Percentiles rank a stretch among this genome's conserved stretches.
These are phyloP conservation scores for Bassia scoparia DNA, from an alignment of 148 eudicot species.

Conservation along the genomic window DNA sequence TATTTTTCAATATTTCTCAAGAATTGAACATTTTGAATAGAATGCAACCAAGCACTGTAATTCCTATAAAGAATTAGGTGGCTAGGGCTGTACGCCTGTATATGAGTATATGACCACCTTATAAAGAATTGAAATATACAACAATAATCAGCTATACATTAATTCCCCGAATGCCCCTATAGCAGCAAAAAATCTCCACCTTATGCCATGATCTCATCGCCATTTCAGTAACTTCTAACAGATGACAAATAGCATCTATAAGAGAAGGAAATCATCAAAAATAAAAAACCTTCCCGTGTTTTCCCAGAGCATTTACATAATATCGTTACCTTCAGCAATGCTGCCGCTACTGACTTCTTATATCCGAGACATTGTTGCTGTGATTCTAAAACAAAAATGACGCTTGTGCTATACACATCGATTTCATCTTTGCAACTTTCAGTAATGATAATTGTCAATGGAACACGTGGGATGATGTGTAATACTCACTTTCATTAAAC, in stretches of 20 bases:
- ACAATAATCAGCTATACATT: conserved; percentile 26
- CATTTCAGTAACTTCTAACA: neutral
- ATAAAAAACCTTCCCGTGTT: conserved; percentile 9
- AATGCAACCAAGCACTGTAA: neutral
- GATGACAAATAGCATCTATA: neutral
- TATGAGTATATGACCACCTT: too few relatives aligned
- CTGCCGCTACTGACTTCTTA: neutral
- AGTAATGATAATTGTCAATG: conserved; percentile 37
- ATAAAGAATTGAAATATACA: conserved; percentile 25
- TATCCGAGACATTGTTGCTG: neutral
- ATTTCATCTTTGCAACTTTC: neutral
- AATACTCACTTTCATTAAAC: conserved; percentile 96
- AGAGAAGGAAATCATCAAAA: conserved; percentile 22
- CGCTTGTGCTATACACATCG: neutral
- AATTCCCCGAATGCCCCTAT: conserved; percentile 8
- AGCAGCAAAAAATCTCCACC: neutral
- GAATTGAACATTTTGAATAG: too few relatives aligned
- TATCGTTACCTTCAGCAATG: neutral
- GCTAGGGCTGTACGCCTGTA: neutral
- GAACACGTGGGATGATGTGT: conserved; percentile 92
- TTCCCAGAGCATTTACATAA: conserved; percentile 9
- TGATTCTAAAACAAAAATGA: neutral
- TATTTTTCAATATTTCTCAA: too few relatives aligned
- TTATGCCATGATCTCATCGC: neutral
- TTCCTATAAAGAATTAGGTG: conserved; percentile 11